Conservation (phyloP, 805 yeast species). For the Cephaloascus albidus region DNA sequence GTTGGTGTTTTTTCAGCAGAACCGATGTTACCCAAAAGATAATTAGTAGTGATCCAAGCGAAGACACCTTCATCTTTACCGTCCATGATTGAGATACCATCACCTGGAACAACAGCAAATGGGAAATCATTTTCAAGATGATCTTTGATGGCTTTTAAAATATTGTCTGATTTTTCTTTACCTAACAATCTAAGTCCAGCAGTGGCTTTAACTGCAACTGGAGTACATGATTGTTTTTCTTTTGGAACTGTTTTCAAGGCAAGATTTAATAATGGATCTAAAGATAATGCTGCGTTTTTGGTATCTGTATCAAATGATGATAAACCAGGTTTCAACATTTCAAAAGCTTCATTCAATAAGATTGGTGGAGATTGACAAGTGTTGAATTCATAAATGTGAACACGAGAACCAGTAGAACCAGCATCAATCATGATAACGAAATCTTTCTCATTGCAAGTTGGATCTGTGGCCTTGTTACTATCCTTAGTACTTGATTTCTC, state of each 20-base stretch:
- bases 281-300: slow-evolving; percentile 78
- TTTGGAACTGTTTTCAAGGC: slow-evolving; percentile 78
- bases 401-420: slow-evolving; percentile 95
- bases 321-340: slow-evolving; percentile 89
- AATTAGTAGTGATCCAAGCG: slow-evolving; percentile 98
- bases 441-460: slow-evolving; percentile 33
- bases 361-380: slow-evolving; percentile 79
- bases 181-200: slow-evolving; percentile 92
- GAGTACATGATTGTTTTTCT: slow-evolving; percentile 69
- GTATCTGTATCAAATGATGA: slow-evolving; percentile 78
- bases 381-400: slow-evolving; percentile 88
- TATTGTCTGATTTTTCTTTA: slow-evolving; percentile 57
- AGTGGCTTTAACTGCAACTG: slow-evolving; percentile 94
- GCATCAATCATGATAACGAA: slow-evolving; percentile 95
- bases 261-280: slow-evolving; percentile 69
- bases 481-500: slow-evolving; percentile 1
- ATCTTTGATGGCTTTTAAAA: slow-evolving; percentile 64
- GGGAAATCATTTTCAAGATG: slow-evolving; percentile 80
- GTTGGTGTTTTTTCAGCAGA: slow-evolving; percentile 67
- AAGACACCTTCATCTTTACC: slow-evolving; percentile 97
- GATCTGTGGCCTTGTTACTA: slow-evolving; percentile 7
- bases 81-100: slow-evolving; percentile 89
- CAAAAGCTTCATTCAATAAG: slow-evolving; percentile 69
- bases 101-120: slow-evolving; percentile 80
- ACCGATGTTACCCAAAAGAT: slow-evolving; percentile 89